Base-by-base conservation (phyloP, 2,329 filamentous ascomycete species). In the Didymellaceae sp. region DNA sequence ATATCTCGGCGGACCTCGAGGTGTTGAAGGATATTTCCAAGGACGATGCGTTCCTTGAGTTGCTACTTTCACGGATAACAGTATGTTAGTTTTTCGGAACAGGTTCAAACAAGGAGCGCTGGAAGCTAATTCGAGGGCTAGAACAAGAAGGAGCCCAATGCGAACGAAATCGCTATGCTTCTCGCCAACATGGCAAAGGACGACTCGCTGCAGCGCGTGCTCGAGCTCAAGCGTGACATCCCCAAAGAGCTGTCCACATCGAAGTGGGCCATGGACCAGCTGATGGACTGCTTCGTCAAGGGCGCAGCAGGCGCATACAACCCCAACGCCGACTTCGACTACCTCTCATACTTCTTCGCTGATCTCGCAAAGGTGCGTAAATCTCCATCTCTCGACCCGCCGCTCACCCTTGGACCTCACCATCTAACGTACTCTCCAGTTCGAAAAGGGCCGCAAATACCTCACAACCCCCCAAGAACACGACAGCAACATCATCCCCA, bases 271-370 rank as follows among this genome's bases (percentile, higher is more conserved):
- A 84, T 97, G 63, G 91, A 97, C 72, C 94, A 97, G 74, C 79
- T 99, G 22, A 85, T 99, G 72, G 94, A 97, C 72, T 87, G 95
- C 63, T 99, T 99, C 70, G 94, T 97, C 69, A 95, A 94, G 77
- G 93, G 93, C 16, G 86, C 90, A 17, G 86, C 89, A 54, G 89
- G 88, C 18, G 80, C 81, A 8, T 91, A 94, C 74, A 97, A 97
- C 79, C 87, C 89, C 67, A 73, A 88, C 20, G 91, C 91, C 53
- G 83, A 93, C 74, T 97, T 86, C 72, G 91, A 99, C 76, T 97
- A 97, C 74, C 83, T 99, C 18, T 86, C 91, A 32, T 99, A 97
- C 69, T 80, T 97, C 46, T 95, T 99, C 70, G 93, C 94, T 31
- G 93, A 99, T 72, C 80, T 99, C 8, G 88, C 91, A 40, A 96